Base-by-base conservation (phyloP, 768 basidiomycete species). In the Russula dissimulans region DNA sequence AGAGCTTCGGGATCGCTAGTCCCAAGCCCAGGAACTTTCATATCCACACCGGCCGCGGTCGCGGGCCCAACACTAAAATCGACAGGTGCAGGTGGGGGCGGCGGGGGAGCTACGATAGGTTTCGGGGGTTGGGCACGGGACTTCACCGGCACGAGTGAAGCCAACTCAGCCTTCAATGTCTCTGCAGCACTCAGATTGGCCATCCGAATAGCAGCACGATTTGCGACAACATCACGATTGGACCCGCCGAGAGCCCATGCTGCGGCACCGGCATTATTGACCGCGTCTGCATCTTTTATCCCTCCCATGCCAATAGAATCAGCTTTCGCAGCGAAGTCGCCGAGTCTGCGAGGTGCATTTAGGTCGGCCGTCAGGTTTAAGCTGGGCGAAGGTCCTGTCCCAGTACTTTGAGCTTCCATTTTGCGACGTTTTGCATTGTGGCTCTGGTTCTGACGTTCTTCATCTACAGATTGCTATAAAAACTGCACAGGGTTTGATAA, bases 161-260 rank as follows among this genome's bases (percentile, higher is more conserved):
- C 81, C 64, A 97, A 73, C 73, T 97, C 91, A 54, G 91, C 93
- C 74, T 91, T 95, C 67, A 98, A 78, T 71, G 87, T 82, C 71
- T 98, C 91, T 57, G 95, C 95, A 47, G 95, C 95, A 76, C 85
- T 91, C 84, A 98, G 83, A 70, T 98, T 98, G 32, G 95, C 95
- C 82, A 95, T 86, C 61, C 95, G 84, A 65, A 97, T 91, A 29
- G 89, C 91, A 64, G 84, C 82, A 44, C 92, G 84, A 72, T 95
- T 95, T 51, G 87, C 86, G 32, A 95, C 92, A 60, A 95, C 84
- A 71, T 94, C 91, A 57, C 82, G 82, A 71, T 95, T 95, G n/a
- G 87, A 88, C 22, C 90, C 90, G 44, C 83, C 86, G 54, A 95
- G 76, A 44, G 88, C 89, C 66, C 86, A 84, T 12, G 81, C 77